phyloP scores from a whole-genome alignment of 2,329 filamentous ascomycete genomes.

The Pseudohalonectria lignicola region DNA sequence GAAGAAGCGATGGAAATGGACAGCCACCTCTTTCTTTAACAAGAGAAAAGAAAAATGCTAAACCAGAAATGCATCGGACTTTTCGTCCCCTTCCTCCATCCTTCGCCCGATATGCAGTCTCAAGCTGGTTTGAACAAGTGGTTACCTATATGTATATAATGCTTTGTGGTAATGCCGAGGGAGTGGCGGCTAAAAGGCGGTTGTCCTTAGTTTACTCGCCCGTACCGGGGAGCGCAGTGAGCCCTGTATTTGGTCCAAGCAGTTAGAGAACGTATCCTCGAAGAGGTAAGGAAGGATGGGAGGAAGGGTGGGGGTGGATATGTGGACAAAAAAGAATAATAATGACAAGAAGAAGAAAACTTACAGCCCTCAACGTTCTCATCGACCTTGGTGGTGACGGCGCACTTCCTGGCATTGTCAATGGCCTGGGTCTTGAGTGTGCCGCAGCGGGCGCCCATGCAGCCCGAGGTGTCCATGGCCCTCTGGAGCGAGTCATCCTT shows the following conservation, averaged over 20 bases:
- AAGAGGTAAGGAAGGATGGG: background rate
- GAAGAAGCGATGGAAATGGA: no score
- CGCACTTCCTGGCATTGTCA: slow-evolving; percentile 16
- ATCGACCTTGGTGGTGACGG: slow-evolving; percentile 16
- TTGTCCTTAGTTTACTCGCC: no score
- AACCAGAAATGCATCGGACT: no score
- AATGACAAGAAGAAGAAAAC: slow-evolving; percentile 7
- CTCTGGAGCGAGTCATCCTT: slow-evolving; percentile 23
- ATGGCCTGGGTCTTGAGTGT: slow-evolving; percentile 21
- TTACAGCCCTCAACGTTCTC: slow-evolving; percentile 24
- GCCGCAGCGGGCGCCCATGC: slow-evolving; percentile 27
- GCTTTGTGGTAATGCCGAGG: no score
- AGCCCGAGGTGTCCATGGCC: slow-evolving; percentile 26
- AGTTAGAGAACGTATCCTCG: background rate
- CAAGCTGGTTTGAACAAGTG: no score
- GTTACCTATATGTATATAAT: no score
- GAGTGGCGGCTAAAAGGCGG: no score
- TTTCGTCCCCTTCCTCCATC: no score
- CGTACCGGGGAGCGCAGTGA: background rate
- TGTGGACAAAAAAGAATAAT: background rate
- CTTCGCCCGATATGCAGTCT: no score
- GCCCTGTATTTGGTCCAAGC: slow-evolving; percentile 1
- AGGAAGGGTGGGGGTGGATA: background rate
- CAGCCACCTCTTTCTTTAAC: no score
- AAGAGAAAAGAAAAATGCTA: no score